A percentile compares a stretch with the other conserved stretches of the same genome.
Conservation (phyloP, 2,329 filamentous ascomycete genomes). For the Dactylonectria macrodidyma region DNA sequence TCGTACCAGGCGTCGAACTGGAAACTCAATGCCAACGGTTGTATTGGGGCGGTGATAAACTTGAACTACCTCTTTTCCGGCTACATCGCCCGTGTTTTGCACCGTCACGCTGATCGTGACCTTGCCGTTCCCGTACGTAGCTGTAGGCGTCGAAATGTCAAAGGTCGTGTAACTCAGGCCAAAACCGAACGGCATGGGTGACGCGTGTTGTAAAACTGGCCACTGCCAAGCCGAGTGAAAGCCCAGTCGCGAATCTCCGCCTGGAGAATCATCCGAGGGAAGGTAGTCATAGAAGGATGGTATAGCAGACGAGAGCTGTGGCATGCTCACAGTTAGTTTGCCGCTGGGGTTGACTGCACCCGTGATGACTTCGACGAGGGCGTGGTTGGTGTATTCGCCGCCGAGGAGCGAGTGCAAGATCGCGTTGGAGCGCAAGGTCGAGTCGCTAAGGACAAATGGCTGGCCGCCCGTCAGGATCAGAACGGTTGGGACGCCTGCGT, state of each 20-base stretch:
- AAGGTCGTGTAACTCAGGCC: conserved; percentile 78
- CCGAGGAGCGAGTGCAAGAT: conserved; percentile 75
- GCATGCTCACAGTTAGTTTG: conserved; percentile 62
- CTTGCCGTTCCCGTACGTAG: conserved; percentile 54
- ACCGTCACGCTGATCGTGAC: conserved; percentile 64
- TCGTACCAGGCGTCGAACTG: conserved; percentile 71
- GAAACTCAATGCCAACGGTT: conserved; percentile 62
- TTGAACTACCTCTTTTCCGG: conserved; percentile 68
- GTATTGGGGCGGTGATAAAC: conserved; percentile 66
- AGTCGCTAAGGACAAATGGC: conserved; percentile 49
- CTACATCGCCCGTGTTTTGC: conserved; percentile 67
- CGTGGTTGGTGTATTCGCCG: conserved; percentile 75
- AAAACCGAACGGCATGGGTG: conserved; percentile 65
- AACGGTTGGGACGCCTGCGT: conserved; percentile 50
- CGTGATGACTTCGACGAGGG: conserved; percentile 74
- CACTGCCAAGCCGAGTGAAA: conserved; percentile 62
- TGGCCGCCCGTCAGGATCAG: conserved; percentile 51
- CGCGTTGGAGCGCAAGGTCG: conserved; percentile 60
- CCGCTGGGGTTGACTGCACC: conserved; percentile 70
- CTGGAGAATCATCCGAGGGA: conserved; percentile 70
- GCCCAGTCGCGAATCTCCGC: conserved; percentile 70
- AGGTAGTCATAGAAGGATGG: conserved; percentile 80
- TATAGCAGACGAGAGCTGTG: conserved; percentile 58
- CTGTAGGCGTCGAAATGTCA: conserved; percentile 59
- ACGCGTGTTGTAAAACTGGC: conserved; percentile 43